Conservation (phyloP, 495 filamentous ascomycete genomes). For the Amniculicola lignicola region DNA sequence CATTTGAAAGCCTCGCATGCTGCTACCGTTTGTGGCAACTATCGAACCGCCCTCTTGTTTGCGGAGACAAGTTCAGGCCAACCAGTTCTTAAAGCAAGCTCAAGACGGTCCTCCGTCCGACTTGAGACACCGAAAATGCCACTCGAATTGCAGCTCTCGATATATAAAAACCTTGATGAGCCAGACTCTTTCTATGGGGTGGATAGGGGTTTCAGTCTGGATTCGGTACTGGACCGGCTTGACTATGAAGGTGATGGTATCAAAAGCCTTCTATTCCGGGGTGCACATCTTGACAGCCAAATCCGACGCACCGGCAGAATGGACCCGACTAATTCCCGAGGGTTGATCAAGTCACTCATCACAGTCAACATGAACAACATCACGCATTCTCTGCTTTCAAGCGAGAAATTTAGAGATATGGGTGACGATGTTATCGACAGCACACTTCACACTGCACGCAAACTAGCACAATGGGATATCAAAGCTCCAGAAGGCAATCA, state of each 20-base stretch:
- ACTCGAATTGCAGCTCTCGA: conserved; percentile 65
- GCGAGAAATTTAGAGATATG: conserved; percentile 48
- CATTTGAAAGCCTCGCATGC: conserved; percentile 68
- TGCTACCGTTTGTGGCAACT: conserved; percentile 78
- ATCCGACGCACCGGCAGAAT: conserved; percentile 53
- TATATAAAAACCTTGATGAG: conserved; percentile 90
- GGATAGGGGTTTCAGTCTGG: conserved; percentile 68
- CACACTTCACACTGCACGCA: conserved; percentile 76
- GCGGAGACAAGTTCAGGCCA: conserved; percentile 63
- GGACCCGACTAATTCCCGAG: conserved; percentile 41
- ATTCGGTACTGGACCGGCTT: conserved; percentile 73
- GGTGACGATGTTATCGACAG: conserved; percentile 56
- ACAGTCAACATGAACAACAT: conserved; percentile 68
- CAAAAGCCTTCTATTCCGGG: conserved; percentile 85
- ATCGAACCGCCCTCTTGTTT: conserved; percentile 80
- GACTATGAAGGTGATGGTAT: conserved; percentile 86
- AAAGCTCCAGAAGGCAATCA: conserved; percentile 61
- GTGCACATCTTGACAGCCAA: conserved; percentile 86
- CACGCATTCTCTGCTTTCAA: conserved; percentile 67
- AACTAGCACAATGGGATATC: conserved; percentile 90
- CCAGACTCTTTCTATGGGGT: conserved; percentile 97
- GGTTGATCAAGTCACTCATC: conserved; percentile 60
- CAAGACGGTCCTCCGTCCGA: conserved; percentile 62
- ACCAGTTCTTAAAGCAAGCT: conserved; percentile 42
- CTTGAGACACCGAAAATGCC: conserved; percentile 54